Percentiles rank a stretch among this genome's conserved stretches.
phyloP scores from a whole-genome alignment of 495 filamentous ascomycete species.

The Choiromyces venosus region DNA sequence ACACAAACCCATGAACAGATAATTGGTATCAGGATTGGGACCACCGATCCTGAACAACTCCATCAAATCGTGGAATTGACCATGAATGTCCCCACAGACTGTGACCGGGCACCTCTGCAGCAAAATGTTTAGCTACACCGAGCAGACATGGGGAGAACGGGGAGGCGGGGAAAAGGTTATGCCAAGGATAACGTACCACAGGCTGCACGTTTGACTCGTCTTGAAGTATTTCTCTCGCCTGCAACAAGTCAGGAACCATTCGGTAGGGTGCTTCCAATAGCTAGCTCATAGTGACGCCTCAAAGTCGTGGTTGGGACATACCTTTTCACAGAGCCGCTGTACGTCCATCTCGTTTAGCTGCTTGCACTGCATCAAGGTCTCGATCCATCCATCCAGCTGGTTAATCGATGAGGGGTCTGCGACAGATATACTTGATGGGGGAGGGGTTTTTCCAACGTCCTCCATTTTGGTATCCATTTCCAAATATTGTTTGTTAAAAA shows the following conservation, averaged over 20 bases:
- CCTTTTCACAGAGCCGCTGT: conserved; percentile 94
- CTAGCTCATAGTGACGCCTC: conserved; percentile 5
- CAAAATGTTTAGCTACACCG: neutral
- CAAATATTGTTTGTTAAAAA: neutral
- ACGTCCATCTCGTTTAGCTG: conserved; percentile 93
- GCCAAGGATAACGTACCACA: conserved; percentile 64
- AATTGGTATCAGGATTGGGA: conserved; percentile 88
- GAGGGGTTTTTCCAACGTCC: conserved; percentile 82
- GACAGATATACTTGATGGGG: conserved; percentile 67
- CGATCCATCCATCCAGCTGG: conserved; percentile 96
- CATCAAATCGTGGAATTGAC: conserved; percentile 92
- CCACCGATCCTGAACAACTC: conserved; percentile 90
- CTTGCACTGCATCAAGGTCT: conserved; percentile 97
- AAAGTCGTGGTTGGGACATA: conserved; percentile 46
- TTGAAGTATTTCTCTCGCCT: conserved; percentile 94
- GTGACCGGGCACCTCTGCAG: conserved; percentile 86
- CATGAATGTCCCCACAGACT: conserved; percentile 89
- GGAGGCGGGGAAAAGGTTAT: neutral
- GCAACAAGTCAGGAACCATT: conserved; percentile 31
- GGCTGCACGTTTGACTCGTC: conserved; percentile 98
- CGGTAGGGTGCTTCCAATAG: conserved; percentile 14
- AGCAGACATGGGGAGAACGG: neutral
- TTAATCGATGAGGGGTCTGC: conserved; percentile 83
- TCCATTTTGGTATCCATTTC: conserved; percentile 97
- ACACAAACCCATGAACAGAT: conserved; percentile 82